A percentile compares a stretch with the other conserved stretches of the same genome.
Conservation (phyloP, 352 stramenopile genomes). For the Paralagenidium karlingii region DNA sequence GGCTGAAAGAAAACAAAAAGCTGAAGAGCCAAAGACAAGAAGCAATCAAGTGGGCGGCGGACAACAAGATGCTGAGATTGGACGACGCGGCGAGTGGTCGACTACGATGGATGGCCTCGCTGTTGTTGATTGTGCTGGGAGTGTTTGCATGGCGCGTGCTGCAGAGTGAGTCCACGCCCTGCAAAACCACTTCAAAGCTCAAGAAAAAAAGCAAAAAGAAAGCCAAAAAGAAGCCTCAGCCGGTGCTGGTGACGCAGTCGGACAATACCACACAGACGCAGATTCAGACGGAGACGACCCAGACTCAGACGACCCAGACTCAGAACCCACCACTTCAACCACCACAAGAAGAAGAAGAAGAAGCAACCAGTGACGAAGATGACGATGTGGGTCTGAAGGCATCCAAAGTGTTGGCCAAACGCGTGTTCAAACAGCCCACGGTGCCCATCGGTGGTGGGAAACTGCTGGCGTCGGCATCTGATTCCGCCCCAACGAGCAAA, state of each 20-base stretch:
- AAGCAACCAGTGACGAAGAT: conserved; percentile 29
- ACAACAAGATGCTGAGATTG: too few species aligned
- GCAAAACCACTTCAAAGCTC: not conserved
- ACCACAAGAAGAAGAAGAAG: conserved; percentile 7
- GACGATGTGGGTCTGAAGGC: conserved; percentile 37
- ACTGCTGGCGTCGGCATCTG: conserved; percentile 7
- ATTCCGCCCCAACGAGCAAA: conserved; percentile 9
- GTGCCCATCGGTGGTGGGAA: conserved; percentile 23
- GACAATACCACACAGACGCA: conserved; percentile 1
- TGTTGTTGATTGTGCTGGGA: conserved; percentile 24
- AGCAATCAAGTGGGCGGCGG: too few species aligned
- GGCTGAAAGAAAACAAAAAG: too few species aligned
- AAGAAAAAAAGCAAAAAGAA: conserved; percentile 43
- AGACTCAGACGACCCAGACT: not conserved
- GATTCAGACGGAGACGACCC: not conserved
- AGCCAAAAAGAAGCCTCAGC: conserved; percentile 13
- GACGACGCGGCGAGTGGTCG: too few species aligned
- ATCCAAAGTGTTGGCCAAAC: conserved; percentile 41
- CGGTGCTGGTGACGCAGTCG: not conserved
- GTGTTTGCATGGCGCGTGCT: conserved; percentile 24
- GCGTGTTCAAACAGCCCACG: conserved; percentile 46
- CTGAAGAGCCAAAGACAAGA: too few species aligned
- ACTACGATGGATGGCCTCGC: too few species aligned
- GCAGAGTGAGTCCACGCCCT: not conserved
- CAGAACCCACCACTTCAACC: not conserved